A percentile compares a stretch with the other conserved stretches of the same genome.
phyloP scores from a whole-genome alignment of 257 asterid species.

The Echium plantagineum region DNA sequence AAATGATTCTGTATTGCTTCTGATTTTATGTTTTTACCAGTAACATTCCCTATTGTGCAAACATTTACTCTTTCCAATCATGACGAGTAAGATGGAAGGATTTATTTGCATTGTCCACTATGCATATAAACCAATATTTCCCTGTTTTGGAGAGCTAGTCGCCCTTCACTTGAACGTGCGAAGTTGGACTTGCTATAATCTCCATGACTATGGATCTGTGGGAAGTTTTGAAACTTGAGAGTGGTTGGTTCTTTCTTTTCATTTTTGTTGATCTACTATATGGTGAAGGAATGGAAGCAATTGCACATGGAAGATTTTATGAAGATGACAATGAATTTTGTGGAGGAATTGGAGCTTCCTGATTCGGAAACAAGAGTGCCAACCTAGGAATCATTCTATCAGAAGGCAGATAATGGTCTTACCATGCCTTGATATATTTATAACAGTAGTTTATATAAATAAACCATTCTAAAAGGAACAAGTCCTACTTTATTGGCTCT shows the following conservation, averaged over 20 bases:
- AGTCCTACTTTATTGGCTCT: too few species aligned
- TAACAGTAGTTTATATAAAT: too few species aligned
- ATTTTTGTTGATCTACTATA: background rate
- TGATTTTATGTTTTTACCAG: background rate
- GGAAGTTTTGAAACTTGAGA: background rate
- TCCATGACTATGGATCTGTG: too few species aligned
- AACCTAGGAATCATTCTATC: conserved; percentile 32
- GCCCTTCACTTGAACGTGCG: too few species aligned
- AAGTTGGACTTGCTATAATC: too few species aligned
- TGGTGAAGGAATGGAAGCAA: conserved; percentile 51
- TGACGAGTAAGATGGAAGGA: background rate
- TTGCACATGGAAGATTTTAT: conserved; percentile 51
- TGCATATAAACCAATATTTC: too few species aligned
- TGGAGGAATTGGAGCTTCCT: conserved; percentile 43
- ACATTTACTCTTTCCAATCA: background rate
- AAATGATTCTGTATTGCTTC: background rate
- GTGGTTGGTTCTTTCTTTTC: background rate
- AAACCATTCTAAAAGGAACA: too few species aligned
- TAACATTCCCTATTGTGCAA: background rate
- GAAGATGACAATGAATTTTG: conserved; percentile 46
- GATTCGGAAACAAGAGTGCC: conserved; percentile 44
- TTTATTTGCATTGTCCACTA: too few species aligned
- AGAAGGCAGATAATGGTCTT: conserved; percentile 17
- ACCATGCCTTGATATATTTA: background rate
- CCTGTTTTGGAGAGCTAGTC: too few species aligned